phyloP scores from a whole-genome alignment of 768 basidiomycete species.

The Boletus edulis region DNA sequence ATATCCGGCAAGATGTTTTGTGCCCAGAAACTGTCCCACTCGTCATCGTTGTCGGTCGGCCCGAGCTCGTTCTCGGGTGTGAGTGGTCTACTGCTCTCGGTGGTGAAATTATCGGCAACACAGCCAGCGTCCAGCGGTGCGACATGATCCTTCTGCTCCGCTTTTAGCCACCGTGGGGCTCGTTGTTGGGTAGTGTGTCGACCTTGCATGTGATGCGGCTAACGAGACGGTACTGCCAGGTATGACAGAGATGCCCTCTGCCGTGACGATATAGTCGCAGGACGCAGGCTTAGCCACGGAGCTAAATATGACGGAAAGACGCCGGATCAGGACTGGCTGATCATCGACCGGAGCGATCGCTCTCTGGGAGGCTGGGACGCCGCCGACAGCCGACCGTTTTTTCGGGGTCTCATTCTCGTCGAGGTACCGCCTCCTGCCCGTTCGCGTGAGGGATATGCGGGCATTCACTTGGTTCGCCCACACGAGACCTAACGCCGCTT shows the following conservation, averaged over 20 bases:
- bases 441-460: conserved; percentile 79
- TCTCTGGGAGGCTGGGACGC: not conserved
- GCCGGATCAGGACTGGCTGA: conserved; percentile 57
- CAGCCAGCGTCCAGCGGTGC: conserved; percentile 38
- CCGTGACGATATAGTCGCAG: conserved; percentile 73
- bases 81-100: conserved; percentile 8
- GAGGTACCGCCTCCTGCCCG: conserved; percentile 62
- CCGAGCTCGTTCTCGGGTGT: conserved; percentile 28
- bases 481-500: conserved; percentile 81
- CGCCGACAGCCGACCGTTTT: conserved; percentile 23
- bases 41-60: conserved; percentile 31
- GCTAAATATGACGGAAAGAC: conserved; percentile 77
- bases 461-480: conserved; percentile 94
- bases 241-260: conserved; percentile 49
- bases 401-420: conserved; percentile 33
- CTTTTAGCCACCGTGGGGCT: not conserved
- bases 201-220: not conserved
- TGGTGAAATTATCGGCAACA: conserved; percentile 25
- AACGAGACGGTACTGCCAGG: conserved; percentile 21
- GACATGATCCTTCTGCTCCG: conserved; percentile 17
- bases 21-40: conserved; percentile 50
- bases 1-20: conserved; percentile 42
- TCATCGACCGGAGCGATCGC: conserved; percentile 31
- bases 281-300: conserved; percentile 54
- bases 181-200: conserved; percentile 10